Evolutionary conservation across 2,329 filamentous ascomycete genomes (phyloP), one percentile per base, ranked within the genome.

Genomic region (Septoria petroselini): DNA sequence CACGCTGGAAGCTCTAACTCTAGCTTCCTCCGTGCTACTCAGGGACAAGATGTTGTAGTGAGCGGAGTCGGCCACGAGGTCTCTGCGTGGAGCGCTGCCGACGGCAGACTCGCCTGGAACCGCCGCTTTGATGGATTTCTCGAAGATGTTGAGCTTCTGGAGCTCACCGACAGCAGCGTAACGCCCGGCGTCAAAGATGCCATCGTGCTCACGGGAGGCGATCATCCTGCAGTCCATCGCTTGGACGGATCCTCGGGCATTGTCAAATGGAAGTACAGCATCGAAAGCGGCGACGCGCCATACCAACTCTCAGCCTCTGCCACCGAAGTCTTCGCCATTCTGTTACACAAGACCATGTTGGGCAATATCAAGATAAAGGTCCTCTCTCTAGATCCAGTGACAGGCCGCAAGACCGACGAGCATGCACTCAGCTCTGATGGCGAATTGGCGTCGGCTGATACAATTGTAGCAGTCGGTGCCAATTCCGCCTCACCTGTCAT

Each of bases 71-170:
- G 85, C 12, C 75, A 76, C 55, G 78, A 80, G 41, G 82, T 96
- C 21, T 80, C 85, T 46, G 81, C 86, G 11, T 97, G 91, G 91
- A 85, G 88, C 70, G 88, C 89, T 29, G 75, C 85, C 41, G 87
- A 85, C 61, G 93, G 93, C 21, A 83, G 86, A 62, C 80, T 87
- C 57, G 76, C 82, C 30, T 98, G 93, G 89, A 81, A 82, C 50
- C 76, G 77, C 34, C 73, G 76, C 40, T 82, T 88, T 50, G 65
- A 68, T 5, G 85, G 69, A 37, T 50, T 63, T 14, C 75, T 85
- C 14, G 79, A 78, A 64, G 87, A 88, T 66, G 69, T 95, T 48
- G 90, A 93, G 73, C 81, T 91, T 29, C 75, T 91, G 68, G 85
- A 86, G 70, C 73, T 87, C 64, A 81, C 81, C 18, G 84, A 83